phyloP scores from a whole-genome alignment of 2,329 filamentous ascomycete genomes.

The Penicillium sumatraense region DNA sequence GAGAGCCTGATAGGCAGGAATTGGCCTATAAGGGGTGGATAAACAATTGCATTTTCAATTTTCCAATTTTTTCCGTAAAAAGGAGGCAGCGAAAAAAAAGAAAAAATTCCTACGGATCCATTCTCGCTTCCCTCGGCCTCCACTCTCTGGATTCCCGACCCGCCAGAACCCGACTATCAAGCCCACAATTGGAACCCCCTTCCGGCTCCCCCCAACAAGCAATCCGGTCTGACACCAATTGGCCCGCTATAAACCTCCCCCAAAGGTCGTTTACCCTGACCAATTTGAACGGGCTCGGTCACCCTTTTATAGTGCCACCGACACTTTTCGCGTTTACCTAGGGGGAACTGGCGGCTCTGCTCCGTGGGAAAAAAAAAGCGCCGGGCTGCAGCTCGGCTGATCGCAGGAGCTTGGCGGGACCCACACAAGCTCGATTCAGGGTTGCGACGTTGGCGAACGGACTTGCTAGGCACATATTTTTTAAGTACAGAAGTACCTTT shows the following conservation, averaged over 20 bases:
- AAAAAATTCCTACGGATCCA: slow-evolving; percentile 12
- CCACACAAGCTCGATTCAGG: slow-evolving; percentile 31
- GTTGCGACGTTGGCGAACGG: slow-evolving; percentile 8
- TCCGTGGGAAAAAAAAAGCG: slow-evolving; percentile 10
- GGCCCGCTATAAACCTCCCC: neutral
- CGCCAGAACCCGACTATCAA: slow-evolving; percentile 25
- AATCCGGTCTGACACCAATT: slow-evolving; percentile 10
- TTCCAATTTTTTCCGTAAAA: neutral
- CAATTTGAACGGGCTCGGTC: neutral
- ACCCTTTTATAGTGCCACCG: slow-evolving; percentile 7
- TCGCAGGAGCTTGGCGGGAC: slow-evolving; percentile 30
- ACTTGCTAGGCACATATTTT: neutral
- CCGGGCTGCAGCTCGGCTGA: slow-evolving; percentile 25
- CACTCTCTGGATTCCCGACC: slow-evolving; percentile 26
- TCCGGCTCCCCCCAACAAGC: slow-evolving; percentile 22
- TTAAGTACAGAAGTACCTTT: neutral
- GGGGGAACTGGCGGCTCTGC: slow-evolving; percentile 22
- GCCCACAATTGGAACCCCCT: slow-evolving; percentile 9
- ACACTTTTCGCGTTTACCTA: neutral
- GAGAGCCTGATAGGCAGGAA: neutral
- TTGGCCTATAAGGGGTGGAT: neutral
- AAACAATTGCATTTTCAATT: neutral
- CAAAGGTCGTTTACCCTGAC: neutral
- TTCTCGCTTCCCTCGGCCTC: slow-evolving; percentile 27
- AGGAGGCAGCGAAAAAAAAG: slow-evolving; percentile 3